phyloP scores from a whole-genome alignment of 306 rosid genomes.

The Quercus variabilis region DNA sequence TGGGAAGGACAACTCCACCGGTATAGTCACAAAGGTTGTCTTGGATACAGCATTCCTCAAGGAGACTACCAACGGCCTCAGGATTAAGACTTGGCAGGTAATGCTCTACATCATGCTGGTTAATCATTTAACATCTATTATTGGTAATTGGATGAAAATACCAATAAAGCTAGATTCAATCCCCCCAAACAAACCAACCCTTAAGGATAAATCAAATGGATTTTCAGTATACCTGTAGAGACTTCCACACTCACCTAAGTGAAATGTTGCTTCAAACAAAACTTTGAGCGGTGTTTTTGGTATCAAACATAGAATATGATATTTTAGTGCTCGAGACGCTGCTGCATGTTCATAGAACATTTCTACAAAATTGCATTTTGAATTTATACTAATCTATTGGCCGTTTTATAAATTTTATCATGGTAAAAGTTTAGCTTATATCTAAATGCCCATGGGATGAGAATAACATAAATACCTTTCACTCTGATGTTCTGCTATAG shows the following conservation, averaged over 20 bases:
- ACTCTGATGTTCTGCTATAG: slow-evolving; percentile 33
- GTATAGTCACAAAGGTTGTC: slow-evolving; percentile 73
- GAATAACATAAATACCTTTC: slow-evolving; percentile 7
- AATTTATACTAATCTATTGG: background rate
- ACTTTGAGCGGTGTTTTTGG: background rate
- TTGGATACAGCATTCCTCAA: slow-evolving; percentile 79
- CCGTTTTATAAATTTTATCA: too few relatives aligned
- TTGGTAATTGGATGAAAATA: background rate
- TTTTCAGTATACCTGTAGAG: background rate
- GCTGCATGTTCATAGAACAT: background rate
- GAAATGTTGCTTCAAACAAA: background rate
- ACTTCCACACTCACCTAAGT: background rate
- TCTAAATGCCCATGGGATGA: background rate
- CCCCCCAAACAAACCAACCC: background rate
- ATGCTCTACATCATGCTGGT: background rate
- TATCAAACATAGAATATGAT: background rate
- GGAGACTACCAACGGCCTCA: slow-evolving; percentile 82
- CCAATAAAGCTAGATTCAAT: too few relatives aligned
- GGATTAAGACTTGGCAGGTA: slow-evolving; percentile 99
- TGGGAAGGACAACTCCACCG: slow-evolving; percentile 88
- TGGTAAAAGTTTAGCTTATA: too few relatives aligned
- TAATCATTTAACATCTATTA: background rate
- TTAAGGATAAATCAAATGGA: background rate
- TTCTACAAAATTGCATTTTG: background rate
- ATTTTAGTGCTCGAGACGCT: background rate